Conservation (phyloP, 2,329 filamentous ascomycete genomes). For the Trichoderma aggressivum region DNA sequence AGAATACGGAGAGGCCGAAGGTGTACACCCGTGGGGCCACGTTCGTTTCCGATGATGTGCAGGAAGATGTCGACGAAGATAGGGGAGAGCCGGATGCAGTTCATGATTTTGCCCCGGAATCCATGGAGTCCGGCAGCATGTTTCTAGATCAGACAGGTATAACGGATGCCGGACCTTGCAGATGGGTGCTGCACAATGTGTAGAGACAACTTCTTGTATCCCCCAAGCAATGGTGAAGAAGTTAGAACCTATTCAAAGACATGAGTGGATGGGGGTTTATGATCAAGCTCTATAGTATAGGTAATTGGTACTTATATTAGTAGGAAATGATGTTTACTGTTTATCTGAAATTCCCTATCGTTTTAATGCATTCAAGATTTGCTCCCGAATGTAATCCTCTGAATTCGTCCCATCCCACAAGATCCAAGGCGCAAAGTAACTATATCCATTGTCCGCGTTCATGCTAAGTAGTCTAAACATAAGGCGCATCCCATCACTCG, state of each 20-base stretch:
- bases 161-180: neutral
- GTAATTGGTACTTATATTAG: too few relatives aligned
- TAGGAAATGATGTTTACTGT: neutral
- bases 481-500: neutral
- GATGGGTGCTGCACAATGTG: neutral
- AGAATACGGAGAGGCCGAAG: neutral
- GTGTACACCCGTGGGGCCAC: neutral
- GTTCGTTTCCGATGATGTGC: neutral
- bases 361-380: fast-evolving
- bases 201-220: neutral
- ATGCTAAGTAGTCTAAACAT: neutral
- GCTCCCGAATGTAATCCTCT: neutral
- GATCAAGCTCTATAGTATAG: too few relatives aligned
- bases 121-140: neutral
- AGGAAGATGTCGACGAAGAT: neutral
- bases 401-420: neutral
- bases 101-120: neutral
- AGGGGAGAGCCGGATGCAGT: neutral
- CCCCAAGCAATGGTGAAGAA: neutral
- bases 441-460: neutral
- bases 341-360: neutral
- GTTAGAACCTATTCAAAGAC: neutral
- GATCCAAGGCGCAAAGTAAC: neutral
- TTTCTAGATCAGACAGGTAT: neutral
- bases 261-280: too few relatives aligned